Base-by-base conservation (phyloP, 805 yeast genomes). In the Sugiyamaella valdiviana region DNA sequence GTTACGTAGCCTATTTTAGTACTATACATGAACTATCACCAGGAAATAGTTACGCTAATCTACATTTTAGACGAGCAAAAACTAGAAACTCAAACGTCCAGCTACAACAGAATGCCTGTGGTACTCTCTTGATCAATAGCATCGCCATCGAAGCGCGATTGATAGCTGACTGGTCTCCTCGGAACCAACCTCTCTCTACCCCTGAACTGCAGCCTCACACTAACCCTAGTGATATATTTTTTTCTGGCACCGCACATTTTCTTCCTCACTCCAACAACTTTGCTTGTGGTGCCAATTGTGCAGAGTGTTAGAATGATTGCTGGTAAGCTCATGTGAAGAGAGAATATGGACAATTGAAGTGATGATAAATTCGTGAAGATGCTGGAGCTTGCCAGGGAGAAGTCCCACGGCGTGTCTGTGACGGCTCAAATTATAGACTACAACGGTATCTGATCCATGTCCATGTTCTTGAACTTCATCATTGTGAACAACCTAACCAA, bases 381-480 rank as follows among this genome's bases (percentile, higher is more conserved):
- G 55, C 52, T 44, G 48, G 52, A 51, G 45, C 44, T 42, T 17
- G 23, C 35, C 7, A n/a, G 37, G 55, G 52, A 49, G 55, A 49
- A 49, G 52, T 45, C 53, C 51, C 42, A 39, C 26, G 42, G 36
- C 32, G 15, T 26, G 32, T 44, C 50, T 45, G 51, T 51, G 55
- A 46, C 26, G 38, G 57, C 54, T 16, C 81, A 77, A 80, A 78
- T n/a, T 57, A 78, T 76, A 82, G 95, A 86, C 95, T 86, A 86
- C 95, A 86, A 86, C 95, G 95, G 95, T 86, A 86, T 86, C 95
- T 86, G 95, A 57, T 42, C 17, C 24, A 22, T n/a, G 26, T 16
- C 35, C n/a, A n/a, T 23, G 21, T 39, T 15, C 23, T 9, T 3
- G 10, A 3, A 36, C 10, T 36, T 16, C 16, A 39, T 15, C n/a